These are phyloP conservation scores for Apiospora sp. DNA, from an alignment of 2,329 filamentous ascomycete species.

Conservation along the genomic window DNA sequence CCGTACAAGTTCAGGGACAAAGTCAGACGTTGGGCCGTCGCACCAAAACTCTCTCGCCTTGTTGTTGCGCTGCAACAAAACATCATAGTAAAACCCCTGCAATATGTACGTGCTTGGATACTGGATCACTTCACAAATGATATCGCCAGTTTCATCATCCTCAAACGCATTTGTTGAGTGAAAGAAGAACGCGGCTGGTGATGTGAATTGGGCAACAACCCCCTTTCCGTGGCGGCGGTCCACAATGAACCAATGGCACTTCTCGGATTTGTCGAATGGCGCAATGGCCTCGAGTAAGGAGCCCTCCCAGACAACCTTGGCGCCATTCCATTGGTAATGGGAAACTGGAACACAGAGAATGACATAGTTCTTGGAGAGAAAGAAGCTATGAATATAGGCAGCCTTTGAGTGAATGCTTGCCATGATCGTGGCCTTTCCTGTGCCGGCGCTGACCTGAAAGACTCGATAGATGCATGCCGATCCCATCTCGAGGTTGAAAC, in stretches of 20 bases:
- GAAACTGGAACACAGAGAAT: conserved; percentile 21
- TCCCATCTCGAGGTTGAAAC: conserved; percentile 63
- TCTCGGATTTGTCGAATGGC: neutral
- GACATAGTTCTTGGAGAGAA: conserved; percentile 12
- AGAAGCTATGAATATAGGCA: conserved; percentile 53
- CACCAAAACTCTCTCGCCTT: conserved; percentile 17
- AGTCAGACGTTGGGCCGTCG: neutral
- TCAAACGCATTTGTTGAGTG: conserved; percentile 21
- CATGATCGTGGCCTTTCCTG: conserved; percentile 61
- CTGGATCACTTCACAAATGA: conserved; percentile 9
- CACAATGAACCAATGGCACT: conserved; percentile 5
- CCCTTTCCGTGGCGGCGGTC: conserved; percentile 7
- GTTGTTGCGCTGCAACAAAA: conserved; percentile 2
- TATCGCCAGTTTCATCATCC: conserved; percentile 10
- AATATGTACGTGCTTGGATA: neutral
- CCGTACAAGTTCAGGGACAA: neutral
- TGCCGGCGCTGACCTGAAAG: conserved; percentile 58
- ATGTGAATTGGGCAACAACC: neutral
- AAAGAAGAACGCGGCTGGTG: conserved; percentile 22
- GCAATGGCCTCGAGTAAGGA: neutral
- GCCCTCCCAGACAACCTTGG: conserved; percentile 10
- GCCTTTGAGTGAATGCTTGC: conserved; percentile 55
- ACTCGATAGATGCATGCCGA: conserved; percentile 56
- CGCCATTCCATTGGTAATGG: conserved; percentile 5
- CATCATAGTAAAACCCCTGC: conserved; percentile 11